Evolutionary conservation across 148 eudicot species (phyloP), one percentile per base, ranked within the genome.

Genomic region (Vaccinium darrowii): DNA sequence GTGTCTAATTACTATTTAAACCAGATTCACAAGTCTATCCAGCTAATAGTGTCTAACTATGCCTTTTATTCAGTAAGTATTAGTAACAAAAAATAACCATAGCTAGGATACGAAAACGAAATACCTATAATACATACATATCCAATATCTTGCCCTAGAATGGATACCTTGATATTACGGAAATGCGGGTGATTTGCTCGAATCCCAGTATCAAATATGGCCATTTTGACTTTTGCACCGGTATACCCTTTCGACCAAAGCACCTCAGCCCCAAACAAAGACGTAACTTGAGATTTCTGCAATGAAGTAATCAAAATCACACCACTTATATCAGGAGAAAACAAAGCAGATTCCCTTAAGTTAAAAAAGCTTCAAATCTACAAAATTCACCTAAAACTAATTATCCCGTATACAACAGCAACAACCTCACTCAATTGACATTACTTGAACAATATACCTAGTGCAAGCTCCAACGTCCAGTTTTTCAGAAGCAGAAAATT

Each of bases 271-370:
- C 98, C 98, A 87, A 97, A 97, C 81, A 94, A 88, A 76, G 99
- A 94, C 30, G 99, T 97, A 43, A 97, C 96, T 91, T 97, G 99
- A 88, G 99, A 94, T 84, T 88, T 93, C 99, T 97, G 93, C 95
- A 91, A 87, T 27, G 88, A 23, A 62, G 21, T 83, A 14, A 76
- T 57, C 67, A 56, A 79, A 11, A 6, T 52, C 63, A 76, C 12
- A 47, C 7, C 15, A 76, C 79, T 10, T n/a, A 49, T 50, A n/a
- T 23, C 57, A 50, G 23, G 7, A 3, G 21, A 7, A 76, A 72
- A 75, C 49, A 21, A 10, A 5, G 54, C 27, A 43, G 79, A 39
- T 47, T 47, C 79, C 79, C 79, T 47, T 0, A 1, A 47, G 16
- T n/a, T 47, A 49, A 76, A 23, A 76, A 76, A n/a, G 36, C 36